phyloP scores from a whole-genome alignment of 495 filamentous ascomycete genomes.

The Hypoxylon rickii region DNA sequence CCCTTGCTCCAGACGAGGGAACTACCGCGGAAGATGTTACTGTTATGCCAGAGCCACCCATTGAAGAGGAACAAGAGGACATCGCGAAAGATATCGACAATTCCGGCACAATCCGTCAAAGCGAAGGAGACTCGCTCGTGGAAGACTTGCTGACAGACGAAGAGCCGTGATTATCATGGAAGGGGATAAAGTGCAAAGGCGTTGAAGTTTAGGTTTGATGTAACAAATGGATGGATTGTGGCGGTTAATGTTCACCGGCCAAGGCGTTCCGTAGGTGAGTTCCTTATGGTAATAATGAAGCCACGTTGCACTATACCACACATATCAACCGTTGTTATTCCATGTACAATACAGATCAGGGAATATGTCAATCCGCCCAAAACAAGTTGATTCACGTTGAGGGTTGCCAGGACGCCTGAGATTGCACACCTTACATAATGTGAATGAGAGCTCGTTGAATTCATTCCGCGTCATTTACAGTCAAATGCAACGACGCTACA shows the following conservation, averaged over 20 bases:
- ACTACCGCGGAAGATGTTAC: constrained; percentile 37
- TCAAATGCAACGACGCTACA: not conserved
- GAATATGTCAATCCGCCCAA: too few species aligned
- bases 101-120: constrained; percentile 6
- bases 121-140: constrained; percentile 41
- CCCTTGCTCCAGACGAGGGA: constrained; percentile 35
- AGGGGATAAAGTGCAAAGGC: not conserved
- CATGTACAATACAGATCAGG: too few species aligned
- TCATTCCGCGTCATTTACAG: not conserved
- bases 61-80: constrained; percentile 45
- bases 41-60: constrained; percentile 36
- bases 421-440: too few species aligned
- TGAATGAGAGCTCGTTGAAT: too few species aligned
- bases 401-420: too few species aligned
- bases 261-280: too few species aligned
- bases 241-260: not conserved
- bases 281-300: too few species aligned
- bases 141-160: constrained; percentile 54
- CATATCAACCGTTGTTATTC: too few species aligned
- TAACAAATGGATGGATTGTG: constrained; percentile 15
- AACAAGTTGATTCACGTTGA: too few species aligned
- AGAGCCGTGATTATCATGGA: constrained; percentile 33
- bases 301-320: too few species aligned
- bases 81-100: constrained; percentile 30
- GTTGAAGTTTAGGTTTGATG: constrained; percentile 1